phyloP scores from a whole-genome alignment of 768 basidiomycete species.

The Cytidiella melzeri region DNA sequence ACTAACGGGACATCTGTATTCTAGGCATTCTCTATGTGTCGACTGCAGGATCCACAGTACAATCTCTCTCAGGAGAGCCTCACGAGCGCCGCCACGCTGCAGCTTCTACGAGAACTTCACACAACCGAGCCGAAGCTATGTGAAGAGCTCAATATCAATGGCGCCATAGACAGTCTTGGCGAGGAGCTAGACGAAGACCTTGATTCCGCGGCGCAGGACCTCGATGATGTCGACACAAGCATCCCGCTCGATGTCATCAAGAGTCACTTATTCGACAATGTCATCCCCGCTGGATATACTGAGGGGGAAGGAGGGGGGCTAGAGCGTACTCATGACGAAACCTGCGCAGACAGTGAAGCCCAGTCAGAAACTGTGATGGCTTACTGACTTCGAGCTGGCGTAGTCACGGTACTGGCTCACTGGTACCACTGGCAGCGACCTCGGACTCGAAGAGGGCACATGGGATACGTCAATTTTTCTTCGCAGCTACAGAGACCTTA shows the following conservation, averaged over 20 bases:
- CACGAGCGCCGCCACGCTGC: neutral
- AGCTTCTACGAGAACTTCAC: neutral
- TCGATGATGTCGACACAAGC: neutral
- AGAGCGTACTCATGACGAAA: neutral
- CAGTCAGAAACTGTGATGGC: no score
- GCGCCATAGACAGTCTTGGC: neutral
- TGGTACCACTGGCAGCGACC: no score
- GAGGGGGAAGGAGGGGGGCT: neutral
- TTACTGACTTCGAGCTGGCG: no score
- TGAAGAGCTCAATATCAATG: neutral
- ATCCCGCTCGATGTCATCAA: neutral
- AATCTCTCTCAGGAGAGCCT: slow-evolving; percentile 4
- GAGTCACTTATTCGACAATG: neutral
- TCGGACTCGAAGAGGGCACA: no score
- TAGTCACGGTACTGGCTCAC: no score
- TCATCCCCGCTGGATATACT: neutral
- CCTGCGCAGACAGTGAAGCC: no score
- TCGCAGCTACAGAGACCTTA: no score
- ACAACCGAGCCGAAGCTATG: neutral
- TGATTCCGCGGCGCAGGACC: neutral
- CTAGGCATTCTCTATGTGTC: slow-evolving; percentile 1
- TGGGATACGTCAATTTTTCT: no score
- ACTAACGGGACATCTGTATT: no score
- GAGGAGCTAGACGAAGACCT: neutral
- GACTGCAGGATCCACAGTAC: neutral